These are phyloP conservation scores for Ogataea hybrid DNA, from an alignment of 1,139 yeast species.

Conservation along the genomic window DNA sequence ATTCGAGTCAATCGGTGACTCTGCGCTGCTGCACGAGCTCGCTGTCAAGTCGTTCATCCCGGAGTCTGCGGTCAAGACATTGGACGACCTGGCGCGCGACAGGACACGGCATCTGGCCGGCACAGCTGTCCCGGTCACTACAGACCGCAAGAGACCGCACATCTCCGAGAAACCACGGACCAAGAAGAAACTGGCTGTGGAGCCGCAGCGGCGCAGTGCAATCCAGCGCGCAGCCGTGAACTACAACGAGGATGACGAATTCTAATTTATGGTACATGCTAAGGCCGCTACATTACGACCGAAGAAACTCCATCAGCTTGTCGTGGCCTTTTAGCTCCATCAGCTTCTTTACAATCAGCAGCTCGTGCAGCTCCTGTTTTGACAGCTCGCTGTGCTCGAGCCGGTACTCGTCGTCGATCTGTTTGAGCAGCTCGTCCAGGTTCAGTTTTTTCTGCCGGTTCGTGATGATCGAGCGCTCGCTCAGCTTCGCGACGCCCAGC, in stretches of 20 bases:
- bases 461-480: conserved; percentile 22
- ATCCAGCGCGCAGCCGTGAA: conserved; percentile 34
- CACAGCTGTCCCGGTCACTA: not conserved
- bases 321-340: conserved; percentile 71
- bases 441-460: conserved; percentile 18
- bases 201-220: conserved; percentile 35
- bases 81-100: conserved; percentile 34
- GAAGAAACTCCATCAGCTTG: conserved; percentile 57
- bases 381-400: conserved; percentile 22
- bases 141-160: conserved; percentile 3
- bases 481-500: conserved; percentile 24
- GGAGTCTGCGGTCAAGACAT: conserved; percentile 37
- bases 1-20: conserved; percentile 52
- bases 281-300: conserved; percentile 16
- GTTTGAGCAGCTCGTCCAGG: conserved; percentile 37
- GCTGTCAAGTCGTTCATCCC: conserved; percentile 51
- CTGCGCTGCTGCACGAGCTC: conserved; percentile 44
- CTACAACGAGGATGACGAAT: conserved; percentile 27
- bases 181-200: conserved; percentile 5
- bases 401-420: conserved; percentile 33
- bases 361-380: conserved; percentile 47
- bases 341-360: conserved; percentile 56
- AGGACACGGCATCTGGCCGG: conserved; percentile 17
- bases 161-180: conserved; percentile 1
- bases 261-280: conserved; percentile 4